Evolutionary conservation across 2,329 filamentous ascomycete species (phyloP).

Genomic region (Sodiomyces alkalinus): DNA sequence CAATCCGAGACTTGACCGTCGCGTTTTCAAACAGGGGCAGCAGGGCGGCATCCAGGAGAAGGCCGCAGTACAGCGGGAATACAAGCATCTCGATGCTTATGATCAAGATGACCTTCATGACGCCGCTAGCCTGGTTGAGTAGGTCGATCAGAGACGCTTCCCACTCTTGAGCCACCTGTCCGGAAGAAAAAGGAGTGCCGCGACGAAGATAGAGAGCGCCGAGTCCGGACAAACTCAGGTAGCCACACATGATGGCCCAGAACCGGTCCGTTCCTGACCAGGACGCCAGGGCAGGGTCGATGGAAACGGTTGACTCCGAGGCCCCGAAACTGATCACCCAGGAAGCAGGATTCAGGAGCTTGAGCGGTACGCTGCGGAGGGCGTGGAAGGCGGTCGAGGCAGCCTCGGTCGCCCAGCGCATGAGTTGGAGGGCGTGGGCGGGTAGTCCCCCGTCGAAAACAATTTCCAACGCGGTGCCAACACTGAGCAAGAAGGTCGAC

Average conservation of each 20-base stretch:
- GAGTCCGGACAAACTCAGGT: slow-evolving; percentile 57
- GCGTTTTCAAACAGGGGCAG: slow-evolving; percentile 78
- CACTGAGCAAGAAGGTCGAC: slow-evolving; percentile 19
- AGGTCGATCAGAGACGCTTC: slow-evolving; percentile 71
- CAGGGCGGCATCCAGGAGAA: slow-evolving; percentile 76
- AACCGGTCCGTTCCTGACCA: slow-evolving; percentile 53
- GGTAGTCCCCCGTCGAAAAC: slow-evolving; percentile 28
- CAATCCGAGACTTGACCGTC: slow-evolving; percentile 59
- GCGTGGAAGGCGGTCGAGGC: slow-evolving; percentile 10
- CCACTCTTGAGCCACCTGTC: slow-evolving; percentile 40
- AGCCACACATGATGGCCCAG: slow-evolving; percentile 67
- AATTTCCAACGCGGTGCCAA: slow-evolving; percentile 24
- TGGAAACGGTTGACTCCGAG: slow-evolving; percentile 17
- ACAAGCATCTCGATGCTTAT: slow-evolving; percentile 98
- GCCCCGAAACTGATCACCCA: slow-evolving; percentile 45
- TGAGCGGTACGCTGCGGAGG: slow-evolving; percentile 16
- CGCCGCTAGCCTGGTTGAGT: slow-evolving; percentile 84
- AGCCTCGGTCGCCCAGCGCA: slow-evolving; percentile 9
- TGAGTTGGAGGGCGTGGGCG: slow-evolving; percentile 12
- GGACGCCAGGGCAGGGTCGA: slow-evolving; percentile 45
- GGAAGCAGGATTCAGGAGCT: slow-evolving; percentile 29
- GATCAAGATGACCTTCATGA: slow-evolving; percentile 94
- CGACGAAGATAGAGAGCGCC: slow-evolving; percentile 69
- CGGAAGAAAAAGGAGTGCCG: slow-evolving; percentile 50
- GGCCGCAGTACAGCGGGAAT: slow-evolving; percentile 89